Conservation (phyloP, 1,284 basidiomycete species). For the Trichosporon sp. region DNA sequence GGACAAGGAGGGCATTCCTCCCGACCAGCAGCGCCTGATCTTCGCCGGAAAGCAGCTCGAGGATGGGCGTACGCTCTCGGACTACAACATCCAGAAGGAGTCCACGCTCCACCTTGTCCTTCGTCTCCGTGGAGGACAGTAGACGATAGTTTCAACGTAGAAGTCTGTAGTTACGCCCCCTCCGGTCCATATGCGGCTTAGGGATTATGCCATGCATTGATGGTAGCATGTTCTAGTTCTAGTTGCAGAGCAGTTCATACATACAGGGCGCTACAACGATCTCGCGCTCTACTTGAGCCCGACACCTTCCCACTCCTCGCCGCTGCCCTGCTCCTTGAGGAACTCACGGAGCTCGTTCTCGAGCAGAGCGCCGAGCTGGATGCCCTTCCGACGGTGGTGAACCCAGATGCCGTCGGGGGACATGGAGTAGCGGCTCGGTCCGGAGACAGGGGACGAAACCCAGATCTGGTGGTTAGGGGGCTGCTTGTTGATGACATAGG, state of each 20-base stretch:
- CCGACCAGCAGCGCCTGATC: slow-evolving; percentile 89
- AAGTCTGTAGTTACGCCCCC: neutral
- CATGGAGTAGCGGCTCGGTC: slow-evolving; percentile 85
- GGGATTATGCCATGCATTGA: neutral
- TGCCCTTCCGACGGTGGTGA: slow-evolving; percentile 63
- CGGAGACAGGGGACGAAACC: slow-evolving; percentile 87
- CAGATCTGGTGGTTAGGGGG: slow-evolving; percentile 99
- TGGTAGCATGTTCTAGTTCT: neutral
- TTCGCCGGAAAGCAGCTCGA: slow-evolving; percentile 95
- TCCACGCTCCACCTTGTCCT: slow-evolving; percentile 52
- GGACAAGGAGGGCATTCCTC: slow-evolving; percentile 69
- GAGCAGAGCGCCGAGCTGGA: slow-evolving; percentile 62
- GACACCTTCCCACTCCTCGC: slow-evolving; percentile 39
- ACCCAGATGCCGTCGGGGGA: slow-evolving; percentile 58
- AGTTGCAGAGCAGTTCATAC: neutral
- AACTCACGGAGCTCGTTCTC: slow-evolving; percentile 51
- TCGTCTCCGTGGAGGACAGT: slow-evolving; percentile 60
- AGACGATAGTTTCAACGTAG: neutral
- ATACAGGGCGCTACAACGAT: neutral
- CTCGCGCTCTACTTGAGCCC: slow-evolving; percentile 26
- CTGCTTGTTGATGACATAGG: slow-evolving; percentile 99
- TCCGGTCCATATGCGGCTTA: neutral
- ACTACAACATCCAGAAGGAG: slow-evolving; percentile 63
- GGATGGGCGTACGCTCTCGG: slow-evolving; percentile 87
- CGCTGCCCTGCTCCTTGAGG: slow-evolving; percentile 55